Base-by-base conservation (phyloP, 1,284 basidiomycete species). In the Butyriboletus appendiculatus region DNA sequence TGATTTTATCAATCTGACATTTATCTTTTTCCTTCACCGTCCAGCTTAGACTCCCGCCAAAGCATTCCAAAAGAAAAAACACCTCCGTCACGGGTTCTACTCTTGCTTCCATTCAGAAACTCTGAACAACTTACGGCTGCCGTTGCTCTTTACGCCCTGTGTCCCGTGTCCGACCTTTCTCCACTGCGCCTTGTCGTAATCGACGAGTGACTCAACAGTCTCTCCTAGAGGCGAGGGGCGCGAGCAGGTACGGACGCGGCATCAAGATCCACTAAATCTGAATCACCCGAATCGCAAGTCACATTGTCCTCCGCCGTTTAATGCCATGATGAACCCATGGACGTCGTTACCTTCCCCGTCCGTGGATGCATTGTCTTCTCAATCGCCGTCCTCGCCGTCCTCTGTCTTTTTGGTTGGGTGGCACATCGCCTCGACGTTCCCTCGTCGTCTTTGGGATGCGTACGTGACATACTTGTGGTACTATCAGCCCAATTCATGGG, bases 401-500 rank as follows among this genome's bases (percentile, higher is more conserved):
- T 55, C 54, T 12, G 47, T 37, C 28, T 39, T 66, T 18, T 20
- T 48, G 33, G 38, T 51, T 5, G 50, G 44, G 24, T 53, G 52
- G 53, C 62, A 51, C 9, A 22, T 65, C 37, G 48, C 40, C 4
- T 35, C 28, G 26, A 39, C 56, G 2, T 32, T 66, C 14, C 46
- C 41, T 2, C 40, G 22, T 24, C 59, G 52, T 18, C 48, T 87
- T 47, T 87, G 85, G 85, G 64, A 75, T 24, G 72, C 74, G 57
- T 90, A 90, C 60, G 57, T 85, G 55, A 70, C 81, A 35, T 76
- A 85, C 62, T 75, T 90, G 20, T 86, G 83, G 80, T 70, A 79
- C 59, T 88, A 86, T 64, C 63, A 79, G 40, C 72, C 78, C 5
- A 72, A 75, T 40, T 94, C 82, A 45, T 90, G 79, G 87, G 87